Conservation (phyloP, 2,329 filamentous ascomycete species). For the Aspergillus tamarii region DNA sequence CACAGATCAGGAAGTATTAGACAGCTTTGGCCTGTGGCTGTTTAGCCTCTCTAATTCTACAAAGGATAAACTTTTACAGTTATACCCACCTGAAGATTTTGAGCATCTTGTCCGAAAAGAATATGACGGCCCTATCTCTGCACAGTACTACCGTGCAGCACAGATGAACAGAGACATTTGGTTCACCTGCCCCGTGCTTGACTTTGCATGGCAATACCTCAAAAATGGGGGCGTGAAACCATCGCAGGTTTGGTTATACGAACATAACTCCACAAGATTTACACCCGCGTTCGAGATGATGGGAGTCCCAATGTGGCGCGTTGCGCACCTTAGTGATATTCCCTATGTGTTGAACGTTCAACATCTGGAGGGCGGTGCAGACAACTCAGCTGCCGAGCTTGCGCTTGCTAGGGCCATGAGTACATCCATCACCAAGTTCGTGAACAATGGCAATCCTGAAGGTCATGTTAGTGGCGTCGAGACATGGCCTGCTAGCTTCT, state of each 20-base stretch:
- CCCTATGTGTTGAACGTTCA: constrained; percentile 33
- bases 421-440: constrained; percentile 13
- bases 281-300: constrained; percentile 30
- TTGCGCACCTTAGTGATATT: constrained; percentile 39
- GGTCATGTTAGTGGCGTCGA: background rate
- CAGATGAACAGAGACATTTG: constrained; percentile 37
- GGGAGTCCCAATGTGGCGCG: constrained; percentile 39
- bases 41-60: constrained; percentile 16
- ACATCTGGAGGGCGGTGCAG: constrained; percentile 11
- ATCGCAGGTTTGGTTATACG: constrained; percentile 29
- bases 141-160: constrained; percentile 40
- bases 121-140: constrained; percentile 23
- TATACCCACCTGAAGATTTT: constrained; percentile 24
- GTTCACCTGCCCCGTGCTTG: constrained; percentile 36
- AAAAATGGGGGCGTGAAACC: constrained; percentile 18
- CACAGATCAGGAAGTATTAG: constrained; percentile 22
- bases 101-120: constrained; percentile 13
- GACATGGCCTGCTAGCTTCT: constrained; percentile 11
- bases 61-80: constrained; percentile 23
- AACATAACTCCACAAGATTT: constrained; percentile 34
- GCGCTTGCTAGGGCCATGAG: constrained; percentile 13
- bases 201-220: constrained; percentile 38
- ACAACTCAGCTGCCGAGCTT: constrained; percentile 21
- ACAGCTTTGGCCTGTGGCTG: constrained; percentile 23
- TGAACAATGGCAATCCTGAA: background rate